Evolutionary conservation across 2,329 filamentous ascomycete species (phyloP).

Genomic region (Aspergillus brasiliensis): DNA sequence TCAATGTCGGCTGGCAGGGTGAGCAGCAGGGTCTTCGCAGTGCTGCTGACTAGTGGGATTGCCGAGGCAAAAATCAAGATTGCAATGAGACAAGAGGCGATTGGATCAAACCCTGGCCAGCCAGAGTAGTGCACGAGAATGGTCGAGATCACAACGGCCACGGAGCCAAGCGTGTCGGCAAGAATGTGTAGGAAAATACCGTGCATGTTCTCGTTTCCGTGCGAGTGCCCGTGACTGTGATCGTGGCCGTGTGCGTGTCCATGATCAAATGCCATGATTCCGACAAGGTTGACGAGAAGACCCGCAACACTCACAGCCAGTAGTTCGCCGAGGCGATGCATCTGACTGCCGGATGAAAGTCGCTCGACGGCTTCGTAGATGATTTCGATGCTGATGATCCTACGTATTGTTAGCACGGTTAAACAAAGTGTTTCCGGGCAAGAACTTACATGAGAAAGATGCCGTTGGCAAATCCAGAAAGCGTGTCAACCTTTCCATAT

Average conservation of each 20-base stretch:
- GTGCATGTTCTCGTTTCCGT: slow-evolving; percentile 96
- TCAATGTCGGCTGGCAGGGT: slow-evolving; percentile 83
- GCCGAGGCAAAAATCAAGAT: slow-evolving; percentile 91
- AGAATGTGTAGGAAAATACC: slow-evolving; percentile 96
- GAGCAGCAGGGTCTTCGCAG: slow-evolving; percentile 78
- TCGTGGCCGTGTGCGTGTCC: slow-evolving; percentile 55
- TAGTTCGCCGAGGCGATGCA: slow-evolving; percentile 81
- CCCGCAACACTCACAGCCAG: slow-evolving; percentile 86
- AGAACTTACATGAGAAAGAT: slow-evolving; percentile 79
- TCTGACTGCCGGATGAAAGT: slow-evolving; percentile 78
- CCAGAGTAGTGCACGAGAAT: slow-evolving; percentile 81
- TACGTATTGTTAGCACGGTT: slow-evolving; percentile 38
- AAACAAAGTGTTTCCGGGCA: neutral
- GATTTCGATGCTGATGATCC: slow-evolving; percentile 92
- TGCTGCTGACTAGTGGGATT: slow-evolving; percentile 81
- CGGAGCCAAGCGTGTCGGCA: slow-evolving; percentile 90
- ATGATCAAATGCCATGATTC: slow-evolving; percentile 81
- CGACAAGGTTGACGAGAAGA: slow-evolving; percentile 85
- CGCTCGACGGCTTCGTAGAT: slow-evolving; percentile 91
- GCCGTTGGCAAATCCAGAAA: slow-evolving; percentile 95
- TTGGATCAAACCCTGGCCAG: slow-evolving; percentile 92
- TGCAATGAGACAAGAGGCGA: slow-evolving; percentile 92
- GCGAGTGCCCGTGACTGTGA: slow-evolving; percentile 52
- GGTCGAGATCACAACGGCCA: slow-evolving; percentile 91
- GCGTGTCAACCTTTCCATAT: slow-evolving; percentile 92